Base-by-base conservation (phyloP, 1,284 basidiomycete species). In the Melanopsichium pennsylvanicum region DNA sequence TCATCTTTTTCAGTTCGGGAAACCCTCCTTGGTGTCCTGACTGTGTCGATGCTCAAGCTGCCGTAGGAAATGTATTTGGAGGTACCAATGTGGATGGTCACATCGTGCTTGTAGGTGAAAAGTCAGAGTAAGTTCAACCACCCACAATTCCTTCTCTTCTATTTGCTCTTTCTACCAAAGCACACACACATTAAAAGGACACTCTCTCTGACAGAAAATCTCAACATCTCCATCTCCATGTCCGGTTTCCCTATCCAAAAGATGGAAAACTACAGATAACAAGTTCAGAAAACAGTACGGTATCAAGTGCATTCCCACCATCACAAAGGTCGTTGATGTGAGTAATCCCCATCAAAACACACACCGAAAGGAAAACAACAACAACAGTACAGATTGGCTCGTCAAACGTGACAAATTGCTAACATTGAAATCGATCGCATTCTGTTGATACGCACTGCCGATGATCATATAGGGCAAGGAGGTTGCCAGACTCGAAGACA, bases 1-100 rank as follows among this genome's bases (percentile, higher is more conserved):
- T 74, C 48, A 54, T 74, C 57, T 74, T 66, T 42, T 74, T 72
- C 58, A 68, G 64, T 42, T 67, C 66, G 7, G 70, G 72, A 15
- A 25, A 34, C 7, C 72, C 72, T 1, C 60, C 72, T 12, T 74
- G 72, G 72, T 74, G 72, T 40, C 66, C 72, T 6, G 72, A 74
- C 51, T 74, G 72, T 37, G 66, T 68, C 37, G 61, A 69, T 35
- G 70, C 69, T 0, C 50, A 61, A 23, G 64, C 69, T 4, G 54
- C 51, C 9, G 31, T 74, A 21, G 37, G 60, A n/a, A 39, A 50
- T 10, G 58, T 70, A 21, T 74, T 74, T 27, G 72, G 37, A 21
- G 47, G 47, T 11, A 35, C 27, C 37, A 18, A 23, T 4, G 46
- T 50, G 5, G 61, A 54, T 8, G 69, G 43, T 7, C 50, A 70